These are phyloP conservation scores for Claviceps lovelessii DNA, from an alignment of 2,329 filamentous ascomycete species.

Conservation along the genomic window DNA sequence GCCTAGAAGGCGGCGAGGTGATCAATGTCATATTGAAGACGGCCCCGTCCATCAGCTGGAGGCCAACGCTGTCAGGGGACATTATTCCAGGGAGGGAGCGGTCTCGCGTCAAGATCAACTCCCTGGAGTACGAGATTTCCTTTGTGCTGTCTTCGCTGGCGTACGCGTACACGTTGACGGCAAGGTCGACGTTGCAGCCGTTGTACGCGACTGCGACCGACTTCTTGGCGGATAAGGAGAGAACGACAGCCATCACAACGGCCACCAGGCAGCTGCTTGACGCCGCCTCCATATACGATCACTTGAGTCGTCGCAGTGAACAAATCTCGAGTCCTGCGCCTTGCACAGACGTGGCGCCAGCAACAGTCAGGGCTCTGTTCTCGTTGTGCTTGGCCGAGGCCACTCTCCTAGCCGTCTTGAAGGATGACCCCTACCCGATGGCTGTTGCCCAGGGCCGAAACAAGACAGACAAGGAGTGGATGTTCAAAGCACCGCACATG, in stretches of 20 bases:
- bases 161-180: slow-evolving; percentile 57
- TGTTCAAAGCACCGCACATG: slow-evolving; percentile 81
- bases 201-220: slow-evolving; percentile 54
- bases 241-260: slow-evolving; percentile 52
- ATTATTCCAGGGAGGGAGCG: slow-evolving; percentile 49
- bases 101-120: slow-evolving; percentile 52
- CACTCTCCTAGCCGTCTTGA: slow-evolving; percentile 76
- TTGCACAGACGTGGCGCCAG: slow-evolving; percentile 38
- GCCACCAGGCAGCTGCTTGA: slow-evolving; percentile 68
- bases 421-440: slow-evolving; percentile 86
- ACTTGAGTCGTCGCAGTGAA: slow-evolving; percentile 46
- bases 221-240: slow-evolving; percentile 48
- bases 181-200: slow-evolving; percentile 56
- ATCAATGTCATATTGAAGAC: slow-evolving; percentile 52
- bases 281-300: slow-evolving; percentile 64
- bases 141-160: slow-evolving; percentile 68
- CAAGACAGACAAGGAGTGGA: slow-evolving; percentile 80
- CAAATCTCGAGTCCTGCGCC: slow-evolving; percentile 25
- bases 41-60: slow-evolving; percentile 62
- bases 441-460: slow-evolving; percentile 71
- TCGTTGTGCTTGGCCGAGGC: slow-evolving; percentile 71
- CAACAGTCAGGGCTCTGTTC: slow-evolving; percentile 40
- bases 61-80: slow-evolving; percentile 58
- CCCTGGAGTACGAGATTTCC: slow-evolving; percentile 68
- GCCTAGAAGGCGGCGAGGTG: slow-evolving; percentile 35